Conservation (phyloP, 176 grass and related monocot species). For the Eragrostis curvula region DNA sequence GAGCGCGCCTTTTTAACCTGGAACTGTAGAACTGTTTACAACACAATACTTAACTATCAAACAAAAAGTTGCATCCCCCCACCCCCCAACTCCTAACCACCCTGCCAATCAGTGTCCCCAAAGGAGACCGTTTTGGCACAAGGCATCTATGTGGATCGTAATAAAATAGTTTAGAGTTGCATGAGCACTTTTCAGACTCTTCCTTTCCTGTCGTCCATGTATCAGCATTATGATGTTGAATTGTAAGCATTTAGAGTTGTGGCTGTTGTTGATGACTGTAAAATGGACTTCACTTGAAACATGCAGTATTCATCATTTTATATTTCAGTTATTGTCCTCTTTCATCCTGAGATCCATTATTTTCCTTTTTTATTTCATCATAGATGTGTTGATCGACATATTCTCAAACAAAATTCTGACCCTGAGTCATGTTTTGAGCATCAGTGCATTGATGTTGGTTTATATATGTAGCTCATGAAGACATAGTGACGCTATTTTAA, state of each 20-base stretch:
- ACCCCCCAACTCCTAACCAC: too few species aligned
- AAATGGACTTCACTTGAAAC: neutral
- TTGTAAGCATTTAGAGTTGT: neutral
- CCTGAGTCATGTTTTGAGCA: neutral
- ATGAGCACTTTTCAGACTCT: too few species aligned
- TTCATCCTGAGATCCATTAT: neutral
- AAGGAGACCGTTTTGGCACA: too few species aligned
- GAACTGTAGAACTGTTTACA: neutral
- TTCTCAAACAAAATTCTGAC: neutral
- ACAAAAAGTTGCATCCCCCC: too few species aligned
- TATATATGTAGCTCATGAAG: constrained; percentile 8
- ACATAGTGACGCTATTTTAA: neutral
- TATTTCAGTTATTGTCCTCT: neutral
- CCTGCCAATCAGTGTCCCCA: too few species aligned
- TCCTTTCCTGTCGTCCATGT: too few species aligned
- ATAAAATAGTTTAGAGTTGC: too few species aligned
- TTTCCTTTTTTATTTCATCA: neutral
- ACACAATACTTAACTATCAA: neutral
- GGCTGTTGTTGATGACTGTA: neutral
- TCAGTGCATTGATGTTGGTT: neutral
- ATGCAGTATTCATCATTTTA: neutral
- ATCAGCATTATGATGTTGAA: too few species aligned
- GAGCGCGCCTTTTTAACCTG: neutral
- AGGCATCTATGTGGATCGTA: too few species aligned
- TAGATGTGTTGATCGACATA: neutral